These are phyloP conservation scores for Linnemannia elongata DNA, from an alignment of 192 early-diverging fungal genomes.

Conservation along the genomic window DNA sequence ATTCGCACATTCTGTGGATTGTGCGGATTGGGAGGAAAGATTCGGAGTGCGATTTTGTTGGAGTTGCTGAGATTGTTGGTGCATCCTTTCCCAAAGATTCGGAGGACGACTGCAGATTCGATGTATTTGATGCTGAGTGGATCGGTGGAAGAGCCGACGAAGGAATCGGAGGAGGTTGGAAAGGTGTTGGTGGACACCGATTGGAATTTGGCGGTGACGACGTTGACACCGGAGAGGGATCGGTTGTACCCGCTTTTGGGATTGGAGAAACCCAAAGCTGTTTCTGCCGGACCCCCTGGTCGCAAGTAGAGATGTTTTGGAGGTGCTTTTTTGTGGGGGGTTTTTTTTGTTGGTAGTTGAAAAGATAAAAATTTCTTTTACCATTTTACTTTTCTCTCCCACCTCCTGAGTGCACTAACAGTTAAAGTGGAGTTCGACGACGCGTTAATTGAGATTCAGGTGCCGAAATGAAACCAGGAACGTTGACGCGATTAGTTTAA, in stretches of 20 bases:
- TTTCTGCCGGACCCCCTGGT: background rate
- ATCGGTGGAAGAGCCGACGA: constrained; percentile 62
- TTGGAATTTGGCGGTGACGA: constrained; percentile 67
- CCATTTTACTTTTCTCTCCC: background rate
- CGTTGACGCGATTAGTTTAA: no score
- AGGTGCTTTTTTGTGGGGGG: no score
- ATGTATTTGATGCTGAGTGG: constrained; percentile 75
- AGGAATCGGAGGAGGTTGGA: constrained; percentile 65
- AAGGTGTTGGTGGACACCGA: constrained; percentile 74
- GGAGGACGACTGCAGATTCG: constrained; percentile 76
- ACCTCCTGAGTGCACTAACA: no score
- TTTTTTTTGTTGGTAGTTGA: background rate
- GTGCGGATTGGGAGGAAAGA: constrained; percentile 49
- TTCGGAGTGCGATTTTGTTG: constrained; percentile 66
- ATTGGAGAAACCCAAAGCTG: constrained; percentile 41
- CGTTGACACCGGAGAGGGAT: constrained; percentile 62
- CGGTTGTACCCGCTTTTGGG: constrained; percentile 57
- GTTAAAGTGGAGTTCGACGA: no score
- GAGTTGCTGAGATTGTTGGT: constrained; percentile 74
- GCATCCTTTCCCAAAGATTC: constrained; percentile 85
- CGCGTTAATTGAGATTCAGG: no score
- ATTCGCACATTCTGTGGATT: constrained; percentile 74
- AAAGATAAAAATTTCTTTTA: background rate
- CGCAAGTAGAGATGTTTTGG: no score
- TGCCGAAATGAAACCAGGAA: no score